Conservation (phyloP, 2,329 filamentous ascomycete genomes). For the Hypoxylon sp. region DNA sequence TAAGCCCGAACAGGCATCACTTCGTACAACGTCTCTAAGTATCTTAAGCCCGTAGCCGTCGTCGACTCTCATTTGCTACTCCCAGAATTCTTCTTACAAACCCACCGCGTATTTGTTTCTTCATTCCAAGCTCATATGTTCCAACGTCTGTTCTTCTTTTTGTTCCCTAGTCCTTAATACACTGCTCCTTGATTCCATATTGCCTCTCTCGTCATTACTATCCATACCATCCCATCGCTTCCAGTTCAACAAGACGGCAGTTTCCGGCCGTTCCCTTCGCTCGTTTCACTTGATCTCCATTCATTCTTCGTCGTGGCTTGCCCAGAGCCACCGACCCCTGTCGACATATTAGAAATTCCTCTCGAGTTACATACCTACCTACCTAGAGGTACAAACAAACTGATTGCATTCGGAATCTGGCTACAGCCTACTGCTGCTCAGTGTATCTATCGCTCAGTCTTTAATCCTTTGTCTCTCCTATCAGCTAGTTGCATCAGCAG, state of each 20-base stretch:
- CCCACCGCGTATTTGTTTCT: constrained; percentile 30
- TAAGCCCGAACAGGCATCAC: constrained; percentile 36
- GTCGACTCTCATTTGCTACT: constrained; percentile 32
- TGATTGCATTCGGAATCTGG: constrained; percentile 41
- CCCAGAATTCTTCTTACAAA: constrained; percentile 25
- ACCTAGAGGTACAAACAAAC: constrained; percentile 21
- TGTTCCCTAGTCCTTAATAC: constrained; percentile 14
- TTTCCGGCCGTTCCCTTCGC: constrained; percentile 43
- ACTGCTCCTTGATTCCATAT: constrained; percentile 24
- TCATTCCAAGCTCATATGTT: constrained; percentile 37
- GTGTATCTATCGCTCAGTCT: constrained; percentile 29
- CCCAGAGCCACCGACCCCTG: constrained; percentile 28
- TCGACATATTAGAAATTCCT: constrained; percentile 22
- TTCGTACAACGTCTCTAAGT: constrained; percentile 23
- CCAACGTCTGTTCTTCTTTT: constrained; percentile 30
- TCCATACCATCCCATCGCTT: constrained; percentile 10
- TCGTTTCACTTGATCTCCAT: constrained; percentile 41
- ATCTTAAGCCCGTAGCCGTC: constrained; percentile 25
- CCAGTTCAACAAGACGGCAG: constrained; percentile 26
- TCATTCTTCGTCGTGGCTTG: constrained; percentile 39
- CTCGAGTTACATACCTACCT: constrained; percentile 25
- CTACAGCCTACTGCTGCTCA: constrained; percentile 16
- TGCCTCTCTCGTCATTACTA: constrained; percentile 15
- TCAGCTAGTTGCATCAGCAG: constrained; percentile 10
- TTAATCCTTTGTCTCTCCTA: constrained; percentile 34